Evolutionary conservation across 208 protist species (phyloP).

Genomic region (Trypanosoma scelopori): DNA sequence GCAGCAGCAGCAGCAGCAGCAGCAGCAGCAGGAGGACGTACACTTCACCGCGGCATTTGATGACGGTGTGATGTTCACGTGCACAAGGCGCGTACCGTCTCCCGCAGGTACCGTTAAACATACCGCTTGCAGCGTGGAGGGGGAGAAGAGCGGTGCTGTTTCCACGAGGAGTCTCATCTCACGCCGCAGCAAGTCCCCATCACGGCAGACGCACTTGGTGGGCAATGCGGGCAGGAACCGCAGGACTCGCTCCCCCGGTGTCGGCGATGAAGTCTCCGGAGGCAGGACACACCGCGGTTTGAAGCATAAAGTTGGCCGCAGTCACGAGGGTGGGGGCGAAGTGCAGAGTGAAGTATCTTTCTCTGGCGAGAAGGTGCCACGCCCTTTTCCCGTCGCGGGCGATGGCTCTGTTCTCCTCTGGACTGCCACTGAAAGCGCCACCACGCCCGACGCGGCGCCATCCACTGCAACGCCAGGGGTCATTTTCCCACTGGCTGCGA

Average conservation of each 20-base stretch:
- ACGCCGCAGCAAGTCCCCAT: not conserved
- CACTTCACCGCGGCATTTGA: conserved; percentile 60
- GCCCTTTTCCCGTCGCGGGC: conserved; percentile 18
- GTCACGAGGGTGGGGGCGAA: not conserved
- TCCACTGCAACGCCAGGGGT: not conserved
- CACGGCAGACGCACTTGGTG: not conserved
- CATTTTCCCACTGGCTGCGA: conserved; percentile 5
- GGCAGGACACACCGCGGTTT: not conserved
- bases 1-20: conserved; percentile 4
- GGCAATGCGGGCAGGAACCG: not conserved
- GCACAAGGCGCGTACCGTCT: conserved; percentile 23
- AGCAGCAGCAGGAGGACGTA: conserved; percentile 22
- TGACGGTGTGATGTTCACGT: conserved; percentile 70
- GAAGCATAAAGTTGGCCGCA: conserved; percentile 1
- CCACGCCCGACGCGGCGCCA: too few species aligned
- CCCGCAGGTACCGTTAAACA: not conserved
- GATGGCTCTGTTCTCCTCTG: conserved; percentile 30
- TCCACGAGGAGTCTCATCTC: not conserved
- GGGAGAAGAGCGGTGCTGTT: not conserved
- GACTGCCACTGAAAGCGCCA: not conserved
- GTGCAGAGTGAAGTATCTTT: not conserved
- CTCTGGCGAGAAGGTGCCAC: not conserved
- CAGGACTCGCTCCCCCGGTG: not conserved
- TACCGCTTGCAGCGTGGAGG: not conserved
- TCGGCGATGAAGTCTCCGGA: not conserved